phyloP scores from a whole-genome alignment of 2,329 filamentous ascomycete genomes.

The Xylaria sp. region DNA sequence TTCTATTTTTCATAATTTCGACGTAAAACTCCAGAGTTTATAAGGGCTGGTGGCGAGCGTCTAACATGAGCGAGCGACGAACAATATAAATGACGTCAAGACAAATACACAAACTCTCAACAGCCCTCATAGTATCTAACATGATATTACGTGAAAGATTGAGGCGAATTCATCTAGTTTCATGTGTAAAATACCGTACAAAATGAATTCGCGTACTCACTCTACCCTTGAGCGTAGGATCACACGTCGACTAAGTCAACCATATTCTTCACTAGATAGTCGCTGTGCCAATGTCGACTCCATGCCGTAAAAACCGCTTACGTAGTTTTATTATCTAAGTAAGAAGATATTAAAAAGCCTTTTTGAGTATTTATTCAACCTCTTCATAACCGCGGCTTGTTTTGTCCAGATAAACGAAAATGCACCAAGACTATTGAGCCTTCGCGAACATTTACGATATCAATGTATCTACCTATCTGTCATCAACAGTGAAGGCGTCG shows the following conservation, averaged over 20 bases:
- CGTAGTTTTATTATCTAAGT: neutral
- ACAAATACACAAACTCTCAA: neutral
- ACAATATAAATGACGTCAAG: neutral
- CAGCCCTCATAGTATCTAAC: neutral
- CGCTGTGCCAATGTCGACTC: too few relatives aligned
- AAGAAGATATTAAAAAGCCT: too few relatives aligned
- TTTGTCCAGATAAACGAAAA: too few relatives aligned
- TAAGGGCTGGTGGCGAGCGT: neutral
- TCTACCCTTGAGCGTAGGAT: neutral
- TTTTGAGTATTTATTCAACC: too few relatives aligned
- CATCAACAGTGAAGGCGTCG: too few relatives aligned
- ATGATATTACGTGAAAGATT: neutral
- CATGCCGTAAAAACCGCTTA: too few relatives aligned
- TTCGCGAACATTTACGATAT: too few relatives aligned
- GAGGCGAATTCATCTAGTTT: neutral
- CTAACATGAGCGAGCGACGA: neutral
- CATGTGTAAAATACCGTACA: neutral
- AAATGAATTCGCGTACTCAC: neutral
- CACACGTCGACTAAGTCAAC: too few relatives aligned
- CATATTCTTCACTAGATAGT: too few relatives aligned
- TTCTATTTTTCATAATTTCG: neutral
- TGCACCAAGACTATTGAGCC: too few relatives aligned
- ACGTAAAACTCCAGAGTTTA: neutral
- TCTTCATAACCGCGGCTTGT: too few relatives aligned
- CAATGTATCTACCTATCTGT: too few relatives aligned